Evolutionary conservation across 306 rosid genomes (phyloP).

Genomic region (Albizia julibrissin): DNA sequence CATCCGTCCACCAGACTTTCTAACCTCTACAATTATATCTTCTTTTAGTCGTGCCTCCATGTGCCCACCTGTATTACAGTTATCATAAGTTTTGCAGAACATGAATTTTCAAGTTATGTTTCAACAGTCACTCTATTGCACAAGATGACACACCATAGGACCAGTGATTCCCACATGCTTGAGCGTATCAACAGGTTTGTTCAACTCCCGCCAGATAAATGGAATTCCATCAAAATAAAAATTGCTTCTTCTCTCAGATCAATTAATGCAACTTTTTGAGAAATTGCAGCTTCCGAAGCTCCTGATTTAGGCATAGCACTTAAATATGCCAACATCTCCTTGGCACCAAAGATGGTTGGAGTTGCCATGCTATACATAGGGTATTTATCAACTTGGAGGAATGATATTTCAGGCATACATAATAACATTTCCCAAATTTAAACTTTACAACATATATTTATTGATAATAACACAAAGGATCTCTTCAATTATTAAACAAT

Average conservation of each 20-base stretch:
- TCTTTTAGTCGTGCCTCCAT: constrained; percentile 82
- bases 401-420: constrained; percentile 32
- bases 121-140: constrained; percentile 28
- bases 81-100: constrained; percentile 34
- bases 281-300: constrained; percentile 40
- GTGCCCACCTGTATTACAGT: constrained; percentile 73
- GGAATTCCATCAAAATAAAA: constrained; percentile 75
- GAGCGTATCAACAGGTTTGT: constrained; percentile 88
- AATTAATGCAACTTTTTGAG: constrained; percentile 67
- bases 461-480: constrained; percentile 15
- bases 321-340: constrained; percentile 74
- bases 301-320: constrained; percentile 56
- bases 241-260: constrained; percentile 88
- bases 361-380: constrained; percentile 95
- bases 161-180: constrained; percentile 93
- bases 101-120: constrained; percentile 30
- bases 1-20: constrained; percentile 76
- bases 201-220: constrained; percentile 83
- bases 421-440: constrained; percentile 7
- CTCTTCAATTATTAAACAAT: constrained; percentile 12
- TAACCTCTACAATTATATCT: constrained; percentile 76
- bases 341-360: constrained; percentile 85
- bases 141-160: constrained; percentile 62
- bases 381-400: constrained; percentile 73
- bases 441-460: background rate